Conservation (phyloP, 2,329 filamentous ascomycete genomes). For the Nothopassalora personata region DNA sequence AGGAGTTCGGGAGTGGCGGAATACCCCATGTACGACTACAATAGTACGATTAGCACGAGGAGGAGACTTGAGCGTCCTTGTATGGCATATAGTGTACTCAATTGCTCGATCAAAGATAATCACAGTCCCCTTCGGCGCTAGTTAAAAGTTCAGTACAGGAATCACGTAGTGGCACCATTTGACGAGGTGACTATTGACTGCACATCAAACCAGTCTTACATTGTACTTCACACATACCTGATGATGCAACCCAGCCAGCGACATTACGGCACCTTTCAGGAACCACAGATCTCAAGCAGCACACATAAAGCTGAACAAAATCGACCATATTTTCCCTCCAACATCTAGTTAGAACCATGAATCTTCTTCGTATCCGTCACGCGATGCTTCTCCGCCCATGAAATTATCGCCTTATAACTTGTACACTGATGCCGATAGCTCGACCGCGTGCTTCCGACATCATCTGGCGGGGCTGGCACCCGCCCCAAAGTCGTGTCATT, state of each 20-base stretch:
- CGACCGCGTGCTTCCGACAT: constrained; percentile 1
- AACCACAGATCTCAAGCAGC: no score
- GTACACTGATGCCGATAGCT: constrained; percentile 4
- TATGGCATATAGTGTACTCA: neutral
- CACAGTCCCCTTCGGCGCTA: neutral
- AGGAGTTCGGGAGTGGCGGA: neutral
- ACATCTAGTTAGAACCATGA: neutral
- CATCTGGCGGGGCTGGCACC: neutral
- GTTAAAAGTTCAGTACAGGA: neutral
- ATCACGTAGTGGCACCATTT: neutral
- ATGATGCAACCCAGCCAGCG: no score
- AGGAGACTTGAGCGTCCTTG: neutral
- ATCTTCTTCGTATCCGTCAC: neutral
- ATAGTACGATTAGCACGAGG: neutral
- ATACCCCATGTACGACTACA: neutral
- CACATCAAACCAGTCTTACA: no score
- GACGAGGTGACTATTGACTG: no score
- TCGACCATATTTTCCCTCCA: no score
- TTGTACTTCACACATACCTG: no score
- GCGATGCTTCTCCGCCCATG: neutral
- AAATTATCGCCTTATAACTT: neutral
- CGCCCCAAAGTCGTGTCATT: neutral
- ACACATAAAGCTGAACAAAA: no score
- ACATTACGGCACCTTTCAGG: no score
- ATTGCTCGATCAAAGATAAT: neutral